A percentile compares a stretch with the other conserved stretches of the same genome.
These are phyloP conservation scores for Quercus agrifolia DNA, from an alignment of 306 rosid genomes.

Conservation along the genomic window DNA sequence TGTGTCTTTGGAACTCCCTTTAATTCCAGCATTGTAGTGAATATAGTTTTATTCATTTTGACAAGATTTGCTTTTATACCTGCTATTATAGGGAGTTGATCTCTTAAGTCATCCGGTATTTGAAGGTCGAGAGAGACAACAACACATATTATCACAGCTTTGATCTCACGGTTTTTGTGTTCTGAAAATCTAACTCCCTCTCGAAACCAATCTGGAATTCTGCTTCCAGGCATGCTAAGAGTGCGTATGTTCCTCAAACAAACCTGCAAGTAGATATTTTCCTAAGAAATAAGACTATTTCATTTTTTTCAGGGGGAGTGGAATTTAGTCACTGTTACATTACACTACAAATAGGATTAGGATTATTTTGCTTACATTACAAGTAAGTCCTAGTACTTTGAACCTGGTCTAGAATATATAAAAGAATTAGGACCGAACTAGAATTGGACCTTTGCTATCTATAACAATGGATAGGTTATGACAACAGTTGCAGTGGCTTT, in stretches of 20 bases:
- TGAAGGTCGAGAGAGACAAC: slow-evolving; percentile 45
- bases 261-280: slow-evolving; percentile 35
- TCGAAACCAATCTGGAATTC: slow-evolving; percentile 58
- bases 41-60: slow-evolving; percentile 27
- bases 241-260: slow-evolving; percentile 45
- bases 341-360: too few species aligned
- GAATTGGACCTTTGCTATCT: too few species aligned
- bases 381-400: too few species aligned
- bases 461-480: too few species aligned
- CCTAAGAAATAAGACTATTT: background rate
- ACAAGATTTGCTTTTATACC: slow-evolving; percentile 43
- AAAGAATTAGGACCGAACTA: too few species aligned
- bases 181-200: slow-evolving; percentile 36
- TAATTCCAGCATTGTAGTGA: slow-evolving; percentile 19
- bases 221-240: slow-evolving; percentile 63
- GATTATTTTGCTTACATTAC: too few species aligned
- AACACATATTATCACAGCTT: slow-evolving; percentile 38
- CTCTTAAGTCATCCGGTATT: slow-evolving; percentile 14
- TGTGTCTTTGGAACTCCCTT: slow-evolving; percentile 45
- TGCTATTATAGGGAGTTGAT: slow-evolving; percentile 15
- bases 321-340: too few species aligned
- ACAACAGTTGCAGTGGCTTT: too few species aligned
- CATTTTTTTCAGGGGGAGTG: background rate
- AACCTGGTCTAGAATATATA: too few species aligned
- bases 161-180: slow-evolving; percentile 34